phyloP scores from a whole-genome alignment of 2,329 filamentous ascomycete species.

The Tolypocladium nubicola region DNA sequence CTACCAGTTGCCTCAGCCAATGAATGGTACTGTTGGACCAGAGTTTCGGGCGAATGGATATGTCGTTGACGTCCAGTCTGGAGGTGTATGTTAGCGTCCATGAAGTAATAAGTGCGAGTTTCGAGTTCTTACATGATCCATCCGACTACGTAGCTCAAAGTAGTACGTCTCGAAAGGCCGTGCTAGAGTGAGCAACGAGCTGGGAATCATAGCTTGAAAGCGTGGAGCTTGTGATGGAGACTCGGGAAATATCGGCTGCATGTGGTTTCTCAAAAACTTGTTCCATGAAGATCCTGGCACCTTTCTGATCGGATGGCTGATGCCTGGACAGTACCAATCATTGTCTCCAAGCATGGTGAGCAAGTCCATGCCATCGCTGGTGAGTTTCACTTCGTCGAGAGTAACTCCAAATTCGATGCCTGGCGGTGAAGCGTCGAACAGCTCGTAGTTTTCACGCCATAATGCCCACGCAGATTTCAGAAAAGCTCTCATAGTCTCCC shows the following conservation, averaged over 20 bases:
- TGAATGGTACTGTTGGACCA: background rate
- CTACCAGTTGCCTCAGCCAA: slow-evolving; percentile 1
- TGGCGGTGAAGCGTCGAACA: background rate
- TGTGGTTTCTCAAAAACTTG: slow-evolving; percentile 11
- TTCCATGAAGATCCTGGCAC: slow-evolving; percentile 13
- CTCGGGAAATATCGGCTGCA: slow-evolving; percentile 4
- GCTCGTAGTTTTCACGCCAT: slow-evolving; percentile 3
- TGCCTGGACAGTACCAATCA: slow-evolving; percentile 5
- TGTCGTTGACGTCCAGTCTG: background rate
- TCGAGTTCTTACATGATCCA: background rate
- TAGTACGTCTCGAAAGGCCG: background rate
- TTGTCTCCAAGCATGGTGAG: slow-evolving; percentile 6
- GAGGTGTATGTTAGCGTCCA: background rate
- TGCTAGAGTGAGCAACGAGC: background rate
- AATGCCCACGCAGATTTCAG: slow-evolving; percentile 8
- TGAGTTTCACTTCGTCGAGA: slow-evolving; percentile 9
- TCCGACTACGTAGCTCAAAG: background rate
- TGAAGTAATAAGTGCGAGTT: no score
- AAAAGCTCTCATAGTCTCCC: slow-evolving; percentile 6
- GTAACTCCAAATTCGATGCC: slow-evolving; percentile 11
- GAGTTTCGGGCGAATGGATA: background rate
- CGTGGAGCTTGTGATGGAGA: background rate
- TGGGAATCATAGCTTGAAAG: slow-evolving; percentile 1
- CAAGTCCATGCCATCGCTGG: slow-evolving; percentile 7
- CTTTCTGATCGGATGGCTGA: slow-evolving; percentile 10